Evolutionary conservation across 805 yeast species (phyloP), one percentile per base, ranked within the genome.

Genomic region (Sungouiella thailandica): DNA sequence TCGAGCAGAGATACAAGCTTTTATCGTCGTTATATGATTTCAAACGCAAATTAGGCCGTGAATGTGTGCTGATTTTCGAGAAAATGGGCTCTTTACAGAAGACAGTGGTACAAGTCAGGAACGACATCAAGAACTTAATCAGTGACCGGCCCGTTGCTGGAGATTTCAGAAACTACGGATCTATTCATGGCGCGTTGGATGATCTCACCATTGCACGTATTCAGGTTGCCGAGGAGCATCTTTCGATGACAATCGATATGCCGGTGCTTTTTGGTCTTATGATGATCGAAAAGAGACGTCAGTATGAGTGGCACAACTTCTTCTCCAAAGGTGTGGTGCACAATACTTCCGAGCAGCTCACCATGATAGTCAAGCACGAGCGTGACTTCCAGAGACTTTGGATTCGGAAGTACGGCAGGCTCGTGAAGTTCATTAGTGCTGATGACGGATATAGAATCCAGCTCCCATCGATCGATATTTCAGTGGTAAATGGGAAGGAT

Each of bases 221-320:
- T 9, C 22, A 19, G 22, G 9, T 17, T 7, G 44, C 57, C 15
- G 71, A 66, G 43, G 64, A 66, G 38, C 50, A 58, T 35, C 50
- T 65, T 4, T 60, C 70, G 3, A 44, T 65, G 25, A 75, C 81
- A 1, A 65, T 75, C 10, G 93, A 84, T 51, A 50, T 84, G 17
- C 95, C 95, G 0, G 51, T 83, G 9, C 56, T 83, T 1, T 81
- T 83, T 52, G 93, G 93, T 1, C 61, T 81, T n/a, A 71, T 76
- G 54, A 41, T 81, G 3, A 68, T 83, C 29, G 89, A 83, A 43
- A 66, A 62, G 28, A 59, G 80, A 32, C 63, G 86, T 32, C 74
- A 82, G 44, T 58, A 62, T 29, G 74, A 74, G 43, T 80, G 87
- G 83, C 55, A 55, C 31, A 70, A 66, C 38, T 64, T 57, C 50